Evolutionary conservation across 2,329 filamentous ascomycete species (phyloP).

Genomic region (Colletotrichum gloeosporioides): DNA sequence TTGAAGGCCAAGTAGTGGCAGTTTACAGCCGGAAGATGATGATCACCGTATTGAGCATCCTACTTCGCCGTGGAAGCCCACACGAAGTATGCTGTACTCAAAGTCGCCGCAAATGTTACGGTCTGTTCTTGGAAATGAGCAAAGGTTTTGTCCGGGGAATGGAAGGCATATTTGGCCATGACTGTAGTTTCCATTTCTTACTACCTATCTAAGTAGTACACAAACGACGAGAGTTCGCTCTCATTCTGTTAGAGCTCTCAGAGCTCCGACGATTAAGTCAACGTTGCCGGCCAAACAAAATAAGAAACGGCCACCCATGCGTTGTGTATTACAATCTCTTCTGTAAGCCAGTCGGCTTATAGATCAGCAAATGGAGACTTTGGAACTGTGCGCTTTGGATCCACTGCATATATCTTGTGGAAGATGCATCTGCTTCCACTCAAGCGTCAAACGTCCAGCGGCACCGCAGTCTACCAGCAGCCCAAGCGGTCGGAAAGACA

Average conservation of each 20-base stretch:
- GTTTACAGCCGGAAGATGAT: not conserved
- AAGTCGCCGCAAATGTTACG: not conserved
- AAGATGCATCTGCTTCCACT: not conserved
- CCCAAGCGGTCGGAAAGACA: not conserved
- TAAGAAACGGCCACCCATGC: fast-evolving
- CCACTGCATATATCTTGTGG: not conserved
- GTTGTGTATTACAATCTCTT: not conserved
- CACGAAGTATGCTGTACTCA: fast-evolving
- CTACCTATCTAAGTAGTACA: not conserved
- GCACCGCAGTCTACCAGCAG: not conserved
- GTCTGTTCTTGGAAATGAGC: fast-evolving
- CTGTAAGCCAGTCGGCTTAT: not conserved
- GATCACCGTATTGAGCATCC: not conserved
- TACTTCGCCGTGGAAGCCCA: not conserved
- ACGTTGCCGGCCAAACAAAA: fast-evolving
- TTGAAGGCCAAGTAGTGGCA: not conserved
- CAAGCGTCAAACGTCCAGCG: not conserved
- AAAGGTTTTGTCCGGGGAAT: not conserved
- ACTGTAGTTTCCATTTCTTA: not conserved
- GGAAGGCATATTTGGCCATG: not conserved
- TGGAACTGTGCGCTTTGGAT: not conserved
- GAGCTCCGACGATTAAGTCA: fast-evolving
- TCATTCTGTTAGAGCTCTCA: not conserved
- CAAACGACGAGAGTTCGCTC: not conserved
- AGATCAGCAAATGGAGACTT: not conserved